Percentiles rank a stretch among this genome's conserved stretches.
phyloP scores from a whole-genome alignment of 306 rosid genomes.

The Phaseolus lunatus region DNA sequence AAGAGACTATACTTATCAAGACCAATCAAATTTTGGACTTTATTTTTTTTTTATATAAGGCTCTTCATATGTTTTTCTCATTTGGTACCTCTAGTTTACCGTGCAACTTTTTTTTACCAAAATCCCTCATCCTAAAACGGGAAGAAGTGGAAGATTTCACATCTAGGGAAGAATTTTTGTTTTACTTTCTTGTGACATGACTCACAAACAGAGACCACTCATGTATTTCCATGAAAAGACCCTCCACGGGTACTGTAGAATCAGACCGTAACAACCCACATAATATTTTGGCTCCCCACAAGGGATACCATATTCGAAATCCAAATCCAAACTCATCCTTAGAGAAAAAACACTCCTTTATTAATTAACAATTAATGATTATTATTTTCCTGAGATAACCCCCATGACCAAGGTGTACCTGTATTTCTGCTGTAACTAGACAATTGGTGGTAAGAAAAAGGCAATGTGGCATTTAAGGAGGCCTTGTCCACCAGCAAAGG shows the following conservation, averaged over 20 bases:
- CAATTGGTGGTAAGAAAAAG: constrained; percentile 44
- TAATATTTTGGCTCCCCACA: constrained; percentile 39
- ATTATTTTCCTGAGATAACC: background rate
- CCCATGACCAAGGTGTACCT: constrained; percentile 31
- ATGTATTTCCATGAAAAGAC: constrained; percentile 72
- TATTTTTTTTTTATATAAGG: background rate
- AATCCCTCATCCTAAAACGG: constrained; percentile 47
- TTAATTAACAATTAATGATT: background rate
- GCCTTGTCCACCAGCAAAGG: constrained; percentile 45
- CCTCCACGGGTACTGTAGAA: constrained; percentile 53
- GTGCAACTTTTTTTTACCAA: constrained; percentile 43
- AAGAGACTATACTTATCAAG: constrained; percentile 36
- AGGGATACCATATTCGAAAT: constrained; percentile 36
- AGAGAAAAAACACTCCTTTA: background rate
- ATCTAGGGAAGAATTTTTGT: constrained; percentile 32
- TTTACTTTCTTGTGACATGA: constrained; percentile 62
- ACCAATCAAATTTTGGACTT: constrained; percentile 52
- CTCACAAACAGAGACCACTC: constrained; percentile 53
- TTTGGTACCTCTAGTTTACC: constrained; percentile 45
- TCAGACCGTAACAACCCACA: constrained; percentile 48
- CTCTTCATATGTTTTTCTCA: constrained; percentile 50
- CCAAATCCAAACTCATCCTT: constrained; percentile 17
- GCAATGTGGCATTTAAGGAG: constrained; percentile 45
- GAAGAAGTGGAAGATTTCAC: constrained; percentile 16
- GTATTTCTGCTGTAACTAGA: constrained; percentile 63